Base-by-base conservation (phyloP, 2,329 filamentous ascomycete genomes). In the Botryotinia globosa region DNA sequence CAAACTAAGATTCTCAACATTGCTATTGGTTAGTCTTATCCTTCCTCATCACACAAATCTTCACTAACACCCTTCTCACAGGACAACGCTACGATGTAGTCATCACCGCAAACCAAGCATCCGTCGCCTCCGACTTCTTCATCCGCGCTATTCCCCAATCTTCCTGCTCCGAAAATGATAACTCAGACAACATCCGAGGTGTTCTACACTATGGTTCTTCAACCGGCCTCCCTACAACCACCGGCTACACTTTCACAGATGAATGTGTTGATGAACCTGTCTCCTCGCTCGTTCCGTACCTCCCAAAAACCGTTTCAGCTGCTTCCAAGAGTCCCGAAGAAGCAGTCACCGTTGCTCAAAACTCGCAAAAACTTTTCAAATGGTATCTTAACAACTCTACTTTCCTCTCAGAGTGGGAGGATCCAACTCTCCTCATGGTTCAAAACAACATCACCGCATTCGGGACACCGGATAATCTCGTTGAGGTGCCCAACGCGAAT, bases 111-210 rank as follows among this genome's bases (percentile, higher is more conserved):
- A 78, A 86, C 72, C 78, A 80, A 22, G 83, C 82, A 12, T 80
- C 82, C 25, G 81, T 82, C 25, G 70, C 70, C 1, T 72, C 71
- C 16, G 82, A 87, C 6, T 89, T 86, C 77, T 90, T 87, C 87
- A 87, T 91, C 81, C 85, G 88, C 45, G 83, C 85, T 73, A 87
- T 85, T 76, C 85, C 84, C 1, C 77, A 85, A 72, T 87, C 85
- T 8, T 77, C 87, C 1, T 91, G 89, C 0, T 87, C 85, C 10
- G 83, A 92, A 65, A 84, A 90, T 51, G 77, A 83, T 18, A 84
- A 90, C 58, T 83, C 90, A 76, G 82, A 82, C 5, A 81, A 81
- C 66, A 79, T 82, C 75, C 82, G 78, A 56, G 87, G 85, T 1
- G 85, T 88, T 44, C 75, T 88, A 4, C 82, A 81, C 68, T 84